Evolutionary conservation across 1,284 basidiomycete species (phyloP).

Genomic region (Marasmius oreades): DNA sequence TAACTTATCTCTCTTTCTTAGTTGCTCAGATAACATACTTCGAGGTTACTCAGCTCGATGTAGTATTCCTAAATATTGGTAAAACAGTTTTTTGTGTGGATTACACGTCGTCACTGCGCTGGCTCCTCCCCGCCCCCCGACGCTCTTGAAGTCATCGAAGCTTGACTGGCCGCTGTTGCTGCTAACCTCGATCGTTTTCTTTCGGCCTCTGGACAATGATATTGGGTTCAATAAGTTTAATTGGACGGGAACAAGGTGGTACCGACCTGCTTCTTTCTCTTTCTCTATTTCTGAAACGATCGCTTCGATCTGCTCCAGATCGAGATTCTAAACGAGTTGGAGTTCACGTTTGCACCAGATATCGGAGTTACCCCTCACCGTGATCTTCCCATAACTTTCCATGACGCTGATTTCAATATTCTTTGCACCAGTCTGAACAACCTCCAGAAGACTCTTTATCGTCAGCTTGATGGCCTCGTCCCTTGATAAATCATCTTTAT

Average conservation of each 20-base stretch:
- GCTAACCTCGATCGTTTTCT: conserved; percentile 76
- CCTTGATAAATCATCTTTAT: conserved; percentile 85
- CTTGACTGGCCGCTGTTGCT: conserved; percentile 79
- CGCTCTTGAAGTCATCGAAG: conserved; percentile 71
- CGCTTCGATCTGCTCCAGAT: conserved; percentile 81
- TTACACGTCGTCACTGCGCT: conserved; percentile 25
- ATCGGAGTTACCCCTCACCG: conserved; percentile 48
- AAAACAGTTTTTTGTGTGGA: not conserved
- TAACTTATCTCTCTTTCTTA: not conserved
- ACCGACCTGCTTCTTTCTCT: conserved; percentile 87
- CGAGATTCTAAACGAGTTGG: conserved; percentile 62
- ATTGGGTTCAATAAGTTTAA: conserved; percentile 4
- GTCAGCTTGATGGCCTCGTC: conserved; percentile 95
- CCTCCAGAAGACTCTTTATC: conserved; percentile 94
- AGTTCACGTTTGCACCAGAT: not conserved
- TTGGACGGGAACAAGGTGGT: conserved; percentile 23
- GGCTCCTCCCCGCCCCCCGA: conserved; percentile 34
- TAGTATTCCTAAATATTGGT: not conserved
- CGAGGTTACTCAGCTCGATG: not conserved
- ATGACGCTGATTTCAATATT: conserved; percentile 98
- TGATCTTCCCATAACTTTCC: conserved; percentile 89
- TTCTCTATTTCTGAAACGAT: conserved; percentile 91
- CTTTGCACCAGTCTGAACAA: conserved; percentile 99
- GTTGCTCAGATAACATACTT: not conserved
- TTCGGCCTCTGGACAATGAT: conserved; percentile 65